These are phyloP conservation scores for Camelina hispida DNA, from an alignment of 345 rosid genomes.

Conservation along the genomic window DNA sequence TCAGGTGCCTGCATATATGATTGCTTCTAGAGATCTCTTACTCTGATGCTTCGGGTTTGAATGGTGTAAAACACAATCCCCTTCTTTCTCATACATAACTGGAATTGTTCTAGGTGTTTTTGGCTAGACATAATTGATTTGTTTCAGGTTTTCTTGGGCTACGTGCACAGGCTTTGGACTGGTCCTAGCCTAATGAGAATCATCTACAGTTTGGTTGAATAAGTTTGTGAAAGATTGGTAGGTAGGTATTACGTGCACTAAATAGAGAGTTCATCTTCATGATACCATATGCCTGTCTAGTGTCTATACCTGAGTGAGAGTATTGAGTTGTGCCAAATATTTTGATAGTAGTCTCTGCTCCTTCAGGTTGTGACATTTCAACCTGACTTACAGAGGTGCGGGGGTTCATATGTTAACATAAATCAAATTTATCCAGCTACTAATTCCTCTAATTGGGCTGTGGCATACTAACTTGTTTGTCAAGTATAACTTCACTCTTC, in stretches of 20 bases:
- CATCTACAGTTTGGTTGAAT: not conserved
- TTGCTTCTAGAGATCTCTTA: slow-evolving; percentile 50
- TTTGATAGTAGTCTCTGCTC: not conserved
- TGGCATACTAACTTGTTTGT: too few relatives aligned
- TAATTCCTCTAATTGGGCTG: too few relatives aligned
- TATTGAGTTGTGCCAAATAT: not conserved
- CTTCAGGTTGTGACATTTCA: not conserved
- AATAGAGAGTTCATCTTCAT: not conserved
- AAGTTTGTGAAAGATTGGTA: not conserved
- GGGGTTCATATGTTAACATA: not conserved
- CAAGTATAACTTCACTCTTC: too few relatives aligned
- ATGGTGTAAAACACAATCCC: slow-evolving; percentile 36
- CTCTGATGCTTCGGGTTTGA: slow-evolving; percentile 47
- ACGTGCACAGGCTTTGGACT: not conserved
- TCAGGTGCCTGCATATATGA: slow-evolving; percentile 43
- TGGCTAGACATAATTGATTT: slow-evolving; percentile 9
- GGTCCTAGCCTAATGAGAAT: not conserved
- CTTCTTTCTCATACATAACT: slow-evolving; percentile 30
- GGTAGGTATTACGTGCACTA: slow-evolving; percentile 4
- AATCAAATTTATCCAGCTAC: not conserved
- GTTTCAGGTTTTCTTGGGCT: slow-evolving; percentile 35
- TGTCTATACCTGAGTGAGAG: not conserved
- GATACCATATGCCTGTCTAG: not conserved
- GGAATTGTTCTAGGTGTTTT: not conserved
- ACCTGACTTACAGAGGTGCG: not conserved